phyloP scores from a whole-genome alignment of 257 asterid genomes.

The Catharanthus roseus region DNA sequence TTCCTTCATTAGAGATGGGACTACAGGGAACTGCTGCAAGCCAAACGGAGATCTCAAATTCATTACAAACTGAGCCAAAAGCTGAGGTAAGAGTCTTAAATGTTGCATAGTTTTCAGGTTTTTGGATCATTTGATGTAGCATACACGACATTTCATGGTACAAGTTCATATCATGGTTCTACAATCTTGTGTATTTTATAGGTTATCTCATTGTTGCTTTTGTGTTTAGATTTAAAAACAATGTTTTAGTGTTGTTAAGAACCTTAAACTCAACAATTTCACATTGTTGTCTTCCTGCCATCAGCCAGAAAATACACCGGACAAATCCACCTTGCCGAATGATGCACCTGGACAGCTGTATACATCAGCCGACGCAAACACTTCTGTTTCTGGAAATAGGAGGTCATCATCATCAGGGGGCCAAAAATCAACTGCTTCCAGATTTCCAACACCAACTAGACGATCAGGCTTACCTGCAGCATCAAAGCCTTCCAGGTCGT shows the following conservation, averaged over 20 bases:
- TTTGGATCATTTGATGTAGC: not conserved
- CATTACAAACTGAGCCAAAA: constrained; percentile 15
- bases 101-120: not conserved
- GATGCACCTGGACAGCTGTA: constrained; percentile 20
- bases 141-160: not conserved
- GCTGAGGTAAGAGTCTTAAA: constrained; percentile 35
- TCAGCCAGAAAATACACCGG: constrained; percentile 34
- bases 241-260: not conserved
- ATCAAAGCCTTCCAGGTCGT: constrained; percentile 41
- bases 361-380: constrained; percentile 14
- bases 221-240: not conserved
- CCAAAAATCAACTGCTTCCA: constrained; percentile 32
- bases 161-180: not conserved
- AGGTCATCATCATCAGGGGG: constrained; percentile 40
- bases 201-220: not conserved
- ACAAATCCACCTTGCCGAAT: constrained; percentile 21
- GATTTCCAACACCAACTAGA: constrained; percentile 54
- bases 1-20: constrained; percentile 30
- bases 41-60: constrained; percentile 19
- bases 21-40: constrained; percentile 18
- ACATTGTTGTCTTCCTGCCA: constrained; percentile 14
- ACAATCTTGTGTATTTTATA: not conserved
- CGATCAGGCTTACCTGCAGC: constrained; percentile 36
- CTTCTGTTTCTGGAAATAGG: constrained; percentile 26
- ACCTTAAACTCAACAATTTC: not conserved